phyloP scores from a whole-genome alignment of 1,284 basidiomycete species.

The Pterula multifida region DNA sequence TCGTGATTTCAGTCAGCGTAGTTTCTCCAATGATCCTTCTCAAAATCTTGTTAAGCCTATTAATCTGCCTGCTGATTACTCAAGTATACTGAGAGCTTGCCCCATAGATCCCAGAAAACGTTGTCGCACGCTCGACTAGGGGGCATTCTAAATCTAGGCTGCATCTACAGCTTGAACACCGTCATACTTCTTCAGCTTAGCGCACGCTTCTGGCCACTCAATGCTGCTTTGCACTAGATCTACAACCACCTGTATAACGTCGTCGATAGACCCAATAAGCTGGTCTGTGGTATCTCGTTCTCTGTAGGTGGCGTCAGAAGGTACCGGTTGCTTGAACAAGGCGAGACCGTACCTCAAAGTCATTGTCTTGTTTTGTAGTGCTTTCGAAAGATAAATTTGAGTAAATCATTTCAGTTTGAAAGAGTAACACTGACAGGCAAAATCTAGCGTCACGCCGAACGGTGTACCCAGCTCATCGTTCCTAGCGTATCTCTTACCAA shows the following conservation, averaged over 20 bases:
- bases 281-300: slow-evolving; percentile 94
- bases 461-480: slow-evolving; percentile 99
- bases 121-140: neutral
- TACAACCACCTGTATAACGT: slow-evolving; percentile 75
- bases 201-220: slow-evolving; percentile 72
- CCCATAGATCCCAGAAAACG: too few relatives aligned
- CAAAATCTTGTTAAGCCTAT: too few relatives aligned
- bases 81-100: too few relatives aligned
- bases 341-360: slow-evolving; percentile 1
- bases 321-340: slow-evolving; percentile 8
- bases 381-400: neutral
- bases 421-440: slow-evolving; percentile 68
- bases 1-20: too few relatives aligned
- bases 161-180: slow-evolving; percentile 89
- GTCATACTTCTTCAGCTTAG: slow-evolving; percentile 40
- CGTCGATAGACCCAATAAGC: slow-evolving; percentile 85
- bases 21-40: too few relatives aligned
- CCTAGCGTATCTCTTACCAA: slow-evolving; percentile 93
- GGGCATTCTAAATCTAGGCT: neutral
- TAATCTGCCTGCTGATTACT: too few relatives aligned
- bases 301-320: slow-evolving; percentile 24
- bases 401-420: slow-evolving; percentile 21
- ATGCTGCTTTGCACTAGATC: slow-evolving; percentile 66
- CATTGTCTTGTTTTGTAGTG: slow-evolving; percentile 5
- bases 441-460: slow-evolving; percentile 93